phyloP scores from a whole-genome alignment of 768 basidiomycete genomes.

The Trametes gibbosa region DNA sequence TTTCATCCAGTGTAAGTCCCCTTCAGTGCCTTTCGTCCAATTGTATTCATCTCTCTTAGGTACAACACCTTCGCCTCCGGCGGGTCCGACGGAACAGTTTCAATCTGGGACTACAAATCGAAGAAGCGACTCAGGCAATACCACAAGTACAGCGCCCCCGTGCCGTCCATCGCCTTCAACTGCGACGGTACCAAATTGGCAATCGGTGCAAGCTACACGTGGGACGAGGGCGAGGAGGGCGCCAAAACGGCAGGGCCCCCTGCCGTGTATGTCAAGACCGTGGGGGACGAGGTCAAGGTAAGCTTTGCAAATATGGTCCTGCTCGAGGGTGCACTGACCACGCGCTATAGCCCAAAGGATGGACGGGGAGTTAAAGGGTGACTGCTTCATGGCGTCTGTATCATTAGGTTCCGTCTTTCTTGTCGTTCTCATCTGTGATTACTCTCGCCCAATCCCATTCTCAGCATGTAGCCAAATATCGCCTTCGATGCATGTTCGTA shows the following conservation, averaged over 20 bases:
- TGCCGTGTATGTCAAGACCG: slow-evolving; percentile 55
- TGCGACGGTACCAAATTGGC: slow-evolving; percentile 80
- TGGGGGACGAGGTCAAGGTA: slow-evolving; percentile 81
- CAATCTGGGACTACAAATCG: slow-evolving; percentile 95
- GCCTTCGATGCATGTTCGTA: not conserved
- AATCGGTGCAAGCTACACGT: slow-evolving; percentile 84
- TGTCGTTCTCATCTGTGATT: not conserved
- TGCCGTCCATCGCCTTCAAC: slow-evolving; percentile 82
- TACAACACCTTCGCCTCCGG: slow-evolving; percentile 95
- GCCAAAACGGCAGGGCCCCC: slow-evolving; percentile 62
- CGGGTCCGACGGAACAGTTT: slow-evolving; percentile 91
- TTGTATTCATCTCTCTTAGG: slow-evolving; percentile 34
- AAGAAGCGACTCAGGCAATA: slow-evolving; percentile 95
- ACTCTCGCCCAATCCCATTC: too few species aligned
- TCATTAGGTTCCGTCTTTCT: not conserved
- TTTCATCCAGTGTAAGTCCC: slow-evolving; percentile 80
- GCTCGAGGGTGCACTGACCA: not conserved
- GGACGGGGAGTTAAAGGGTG: slow-evolving; percentile 25
- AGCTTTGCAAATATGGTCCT: not conserved
- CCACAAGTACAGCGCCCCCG: slow-evolving; percentile 69
- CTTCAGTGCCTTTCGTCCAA: not conserved
- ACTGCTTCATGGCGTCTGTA: not conserved
- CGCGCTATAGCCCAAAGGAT: slow-evolving; percentile 27
- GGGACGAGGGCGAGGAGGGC: slow-evolving; percentile 83
- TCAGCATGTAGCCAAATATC: too few species aligned